These are phyloP conservation scores for Alloteropsis semialata DNA, from an alignment of 176 grass and related monocot species.

Conservation along the genomic window DNA sequence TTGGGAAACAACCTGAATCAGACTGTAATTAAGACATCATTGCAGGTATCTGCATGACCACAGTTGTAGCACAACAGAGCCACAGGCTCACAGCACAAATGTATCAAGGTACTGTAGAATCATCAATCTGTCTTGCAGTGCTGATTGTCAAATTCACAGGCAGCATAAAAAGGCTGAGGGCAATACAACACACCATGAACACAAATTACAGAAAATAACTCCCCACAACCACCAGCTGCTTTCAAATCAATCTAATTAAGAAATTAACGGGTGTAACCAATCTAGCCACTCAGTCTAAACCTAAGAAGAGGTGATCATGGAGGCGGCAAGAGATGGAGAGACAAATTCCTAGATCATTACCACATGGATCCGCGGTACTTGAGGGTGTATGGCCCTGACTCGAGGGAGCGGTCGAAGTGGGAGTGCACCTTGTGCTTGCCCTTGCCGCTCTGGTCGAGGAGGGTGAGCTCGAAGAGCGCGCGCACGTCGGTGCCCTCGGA, in stretches of 20 bases:
- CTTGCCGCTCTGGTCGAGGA: conserved; percentile 87
- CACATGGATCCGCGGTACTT: conserved; percentile 97
- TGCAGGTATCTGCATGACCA: background rate
- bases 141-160: background rate
- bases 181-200: background rate
- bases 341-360: conserved; percentile 38
- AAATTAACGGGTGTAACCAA: background rate
- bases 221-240: background rate
- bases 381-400: conserved; percentile 82
- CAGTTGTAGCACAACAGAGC: background rate
- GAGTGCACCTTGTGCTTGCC: conserved; percentile 89
- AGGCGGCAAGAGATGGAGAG: background rate
- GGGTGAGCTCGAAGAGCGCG: conserved; percentile 92
- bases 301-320: background rate
- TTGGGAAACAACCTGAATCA: no score
- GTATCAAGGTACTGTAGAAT: background rate
- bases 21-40: background rate
- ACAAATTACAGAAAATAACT: background rate
- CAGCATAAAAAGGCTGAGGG: background rate
- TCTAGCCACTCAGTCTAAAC: background rate
- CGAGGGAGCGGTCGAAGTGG: conserved; percentile 81
- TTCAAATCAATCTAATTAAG: background rate
- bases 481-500: conserved; percentile 90
- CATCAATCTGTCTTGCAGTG: background rate
- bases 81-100: background rate